Evolutionary conservation across 139 green algal genomes (phyloP).

Genomic region (Auxenochlorella pyrenoidosa): DNA sequence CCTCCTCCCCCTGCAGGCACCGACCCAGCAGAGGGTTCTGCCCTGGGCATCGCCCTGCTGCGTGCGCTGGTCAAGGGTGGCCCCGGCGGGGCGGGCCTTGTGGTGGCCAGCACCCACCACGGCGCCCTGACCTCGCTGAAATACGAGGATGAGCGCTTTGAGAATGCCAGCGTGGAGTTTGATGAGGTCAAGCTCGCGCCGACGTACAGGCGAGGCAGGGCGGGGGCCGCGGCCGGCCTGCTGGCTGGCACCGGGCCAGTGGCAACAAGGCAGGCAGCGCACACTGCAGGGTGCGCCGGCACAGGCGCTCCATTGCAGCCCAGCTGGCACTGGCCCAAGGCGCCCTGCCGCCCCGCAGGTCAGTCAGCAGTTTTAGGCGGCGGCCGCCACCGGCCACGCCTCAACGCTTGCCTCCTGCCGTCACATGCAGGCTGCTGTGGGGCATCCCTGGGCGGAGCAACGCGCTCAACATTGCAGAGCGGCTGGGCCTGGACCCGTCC

Average conservation of each 20-base stretch:
- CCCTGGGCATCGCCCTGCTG: conserved; percentile 89
- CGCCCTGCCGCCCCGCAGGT: not conserved
- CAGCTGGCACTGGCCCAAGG: not conserved
- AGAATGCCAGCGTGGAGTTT: conserved; percentile 93
- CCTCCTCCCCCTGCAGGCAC: conserved; percentile 66
- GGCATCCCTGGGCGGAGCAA: conserved; percentile 85
- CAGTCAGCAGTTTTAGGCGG: no score
- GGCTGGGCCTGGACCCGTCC: conserved; percentile 71
- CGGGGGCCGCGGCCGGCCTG: no score
- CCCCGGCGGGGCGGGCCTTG: conserved; percentile 69
- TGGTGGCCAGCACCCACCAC: conserved; percentile 89
- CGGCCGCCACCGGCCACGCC: no score
- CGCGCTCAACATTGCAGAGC: conserved; percentile 83
- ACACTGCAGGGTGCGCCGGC: no score
- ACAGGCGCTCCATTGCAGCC: not conserved
- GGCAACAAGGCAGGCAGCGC: no score
- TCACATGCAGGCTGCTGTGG: conserved; percentile 78
- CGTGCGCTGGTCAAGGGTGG: conserved; percentile 52
- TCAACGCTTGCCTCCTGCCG: no score
- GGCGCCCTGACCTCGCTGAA: conserved; percentile 65
- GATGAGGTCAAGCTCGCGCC: conserved; percentile 79
- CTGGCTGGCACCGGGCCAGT: no score
- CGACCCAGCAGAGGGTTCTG: conserved; percentile 92
- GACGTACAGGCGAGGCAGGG: conserved; percentile 70
- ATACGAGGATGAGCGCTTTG: conserved; percentile 84